Percentiles rank a stretch among this genome's conserved stretches.
Evolutionary conservation across 371 early-diverging fungal species (phyloP).

Genomic region (Lichtheimia corymbifera): DNA sequence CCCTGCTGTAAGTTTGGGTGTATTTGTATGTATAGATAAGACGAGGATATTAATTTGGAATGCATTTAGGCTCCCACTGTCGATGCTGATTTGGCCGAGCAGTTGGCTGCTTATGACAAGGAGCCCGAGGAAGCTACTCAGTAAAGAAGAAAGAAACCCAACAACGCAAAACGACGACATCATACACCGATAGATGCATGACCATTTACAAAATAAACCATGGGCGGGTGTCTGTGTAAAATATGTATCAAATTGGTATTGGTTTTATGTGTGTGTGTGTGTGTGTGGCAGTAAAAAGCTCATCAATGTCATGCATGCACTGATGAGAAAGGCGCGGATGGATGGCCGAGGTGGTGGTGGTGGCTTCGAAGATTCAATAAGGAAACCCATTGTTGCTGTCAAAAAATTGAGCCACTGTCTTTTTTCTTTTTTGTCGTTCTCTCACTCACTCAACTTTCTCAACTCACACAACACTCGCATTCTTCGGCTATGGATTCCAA

Average conservation of each 20-base stretch:
- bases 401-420: background rate
- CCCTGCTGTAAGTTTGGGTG: constrained; percentile 40
- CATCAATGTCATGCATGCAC: too few relatives aligned
- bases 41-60: background rate
- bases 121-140: constrained; percentile 47
- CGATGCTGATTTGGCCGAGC: constrained; percentile 45
- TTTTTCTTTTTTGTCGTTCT: background rate
- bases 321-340: too few relatives aligned
- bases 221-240: too few relatives aligned
- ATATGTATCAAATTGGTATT: too few relatives aligned
- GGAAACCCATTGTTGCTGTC: background rate
- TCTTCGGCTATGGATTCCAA: too few relatives aligned
- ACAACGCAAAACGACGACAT: background rate
- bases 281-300: too few relatives aligned
- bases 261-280: too few relatives aligned
- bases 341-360: too few relatives aligned
- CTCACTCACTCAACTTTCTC: background rate
- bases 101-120: constrained; percentile 50
- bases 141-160: constrained; percentile 20
- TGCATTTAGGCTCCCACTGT: constrained; percentile 37
- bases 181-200: background rate
- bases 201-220: background rate
- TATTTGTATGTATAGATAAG: too few relatives aligned
- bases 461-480: too few relatives aligned
- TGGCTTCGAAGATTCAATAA: background rate